A percentile compares a stretch with the other conserved stretches of the same genome.
Conservation (phyloP, 2,329 filamentous ascomycete species). For the Xylaria arbuscula region DNA sequence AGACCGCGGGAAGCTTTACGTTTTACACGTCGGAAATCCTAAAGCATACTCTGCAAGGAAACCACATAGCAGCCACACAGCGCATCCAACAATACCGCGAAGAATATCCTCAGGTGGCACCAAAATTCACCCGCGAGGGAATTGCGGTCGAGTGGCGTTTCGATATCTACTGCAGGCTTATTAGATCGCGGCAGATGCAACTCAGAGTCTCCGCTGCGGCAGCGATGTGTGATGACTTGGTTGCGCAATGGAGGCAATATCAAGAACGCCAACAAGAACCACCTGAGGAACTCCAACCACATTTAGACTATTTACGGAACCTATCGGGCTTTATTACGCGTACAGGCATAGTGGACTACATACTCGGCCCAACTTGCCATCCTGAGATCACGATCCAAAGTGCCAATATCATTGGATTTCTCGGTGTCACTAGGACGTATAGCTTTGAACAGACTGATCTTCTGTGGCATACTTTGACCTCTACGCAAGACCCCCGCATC, state of each 20-base stretch:
- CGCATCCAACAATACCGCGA: slow-evolving; percentile 50
- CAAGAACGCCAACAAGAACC: slow-evolving; percentile 58
- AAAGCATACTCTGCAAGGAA: slow-evolving; percentile 54
- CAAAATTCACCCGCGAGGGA: slow-evolving; percentile 58
- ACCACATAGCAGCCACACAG: slow-evolving; percentile 52
- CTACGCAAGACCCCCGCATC: slow-evolving; percentile 86
- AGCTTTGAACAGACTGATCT: slow-evolving; percentile 77
- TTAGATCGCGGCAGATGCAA: slow-evolving; percentile 90
- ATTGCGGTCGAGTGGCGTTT: slow-evolving; percentile 76
- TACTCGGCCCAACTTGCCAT: slow-evolving; percentile 90
- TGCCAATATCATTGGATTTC: slow-evolving; percentile 85
- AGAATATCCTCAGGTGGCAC: slow-evolving; percentile 54
- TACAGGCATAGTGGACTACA: slow-evolving; percentile 82
- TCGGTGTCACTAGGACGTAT: slow-evolving; percentile 83
- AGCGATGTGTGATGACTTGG: slow-evolving; percentile 77
- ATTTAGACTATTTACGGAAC: slow-evolving; percentile 66
- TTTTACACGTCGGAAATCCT: slow-evolving; percentile 59
- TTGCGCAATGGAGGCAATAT: slow-evolving; percentile 71
- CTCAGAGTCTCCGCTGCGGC: slow-evolving; percentile 82
- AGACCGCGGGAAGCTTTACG: slow-evolving; percentile 56
- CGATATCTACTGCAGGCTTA: slow-evolving; percentile 73
- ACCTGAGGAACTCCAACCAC: slow-evolving; percentile 48
- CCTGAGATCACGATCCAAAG: slow-evolving; percentile 87
- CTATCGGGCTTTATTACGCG: slow-evolving; percentile 75
- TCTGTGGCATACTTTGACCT: slow-evolving; percentile 85